Conservation (phyloP, 768 basidiomycete species). For the Amanita rimosa region DNA sequence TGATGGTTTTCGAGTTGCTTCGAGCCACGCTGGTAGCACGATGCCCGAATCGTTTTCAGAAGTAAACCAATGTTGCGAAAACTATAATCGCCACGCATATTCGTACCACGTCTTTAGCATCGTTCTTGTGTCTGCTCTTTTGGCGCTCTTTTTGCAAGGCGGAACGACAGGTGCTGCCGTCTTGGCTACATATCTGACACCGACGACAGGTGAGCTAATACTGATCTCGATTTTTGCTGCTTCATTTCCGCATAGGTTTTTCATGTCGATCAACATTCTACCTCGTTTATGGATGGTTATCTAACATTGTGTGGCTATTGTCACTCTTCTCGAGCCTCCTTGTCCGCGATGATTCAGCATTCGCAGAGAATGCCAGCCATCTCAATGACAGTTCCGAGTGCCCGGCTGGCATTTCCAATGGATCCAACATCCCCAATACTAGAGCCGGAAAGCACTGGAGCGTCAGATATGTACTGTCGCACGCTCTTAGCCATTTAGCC, state of each 20-base stretch:
- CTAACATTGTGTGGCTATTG: slow-evolving; percentile 13
- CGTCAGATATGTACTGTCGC: slow-evolving; percentile 11
- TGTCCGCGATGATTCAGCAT: too few relatives aligned
- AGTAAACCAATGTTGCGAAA: slow-evolving; percentile 8
- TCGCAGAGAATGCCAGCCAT: too few relatives aligned
- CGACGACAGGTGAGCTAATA: slow-evolving; percentile 9
- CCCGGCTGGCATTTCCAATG: too few relatives aligned
- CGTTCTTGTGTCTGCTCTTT: slow-evolving; percentile 8
- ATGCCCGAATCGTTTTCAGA: background rate
- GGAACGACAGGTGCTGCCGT: slow-evolving; percentile 13
- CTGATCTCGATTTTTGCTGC: background rate
- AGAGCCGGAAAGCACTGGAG: background rate
- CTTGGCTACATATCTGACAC: slow-evolving; percentile 12
- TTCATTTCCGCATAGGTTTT: background rate
- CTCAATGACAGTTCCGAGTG: too few relatives aligned
- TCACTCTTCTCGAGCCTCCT: slow-evolving; percentile 19
- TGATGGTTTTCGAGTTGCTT: background rate
- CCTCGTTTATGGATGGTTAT: slow-evolving; percentile 13
- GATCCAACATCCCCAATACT: slow-evolving; percentile 6
- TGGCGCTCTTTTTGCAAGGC: slow-evolving; percentile 12
- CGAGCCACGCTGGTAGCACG: background rate
- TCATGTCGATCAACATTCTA: background rate
- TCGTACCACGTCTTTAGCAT: slow-evolving; percentile 11
- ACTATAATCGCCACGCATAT: slow-evolving; percentile 8
- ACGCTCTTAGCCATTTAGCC: slow-evolving; percentile 17